Evolutionary conservation across 768 basidiomycete species (phyloP).

Genomic region (Agaricus sinodeliciosus): DNA sequence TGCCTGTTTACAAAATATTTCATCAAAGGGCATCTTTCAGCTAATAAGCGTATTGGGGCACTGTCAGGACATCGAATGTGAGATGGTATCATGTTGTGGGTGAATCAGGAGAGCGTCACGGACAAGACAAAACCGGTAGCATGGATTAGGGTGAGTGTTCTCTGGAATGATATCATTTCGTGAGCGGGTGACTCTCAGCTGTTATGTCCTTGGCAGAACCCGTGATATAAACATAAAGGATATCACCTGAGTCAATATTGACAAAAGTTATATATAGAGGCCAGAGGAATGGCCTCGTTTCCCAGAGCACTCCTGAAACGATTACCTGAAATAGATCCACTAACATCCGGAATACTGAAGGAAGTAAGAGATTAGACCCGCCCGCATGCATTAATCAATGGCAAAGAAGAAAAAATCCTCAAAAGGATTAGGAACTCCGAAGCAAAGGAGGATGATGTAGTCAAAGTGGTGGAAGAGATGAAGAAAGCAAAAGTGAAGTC

Average conservation of each 20-base stretch:
- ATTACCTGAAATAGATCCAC: slow-evolving; percentile 36
- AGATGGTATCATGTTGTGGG: slow-evolving; percentile 16
- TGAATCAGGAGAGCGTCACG: slow-evolving; percentile 48
- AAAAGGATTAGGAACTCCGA: too few relatives aligned
- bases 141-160: slow-evolving; percentile 39
- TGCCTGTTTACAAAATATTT: slow-evolving; percentile 28
- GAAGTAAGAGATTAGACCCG: slow-evolving; percentile 11
- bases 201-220: slow-evolving; percentile 45
- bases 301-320: slow-evolving; percentile 59
- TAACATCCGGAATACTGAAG: neutral
- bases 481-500: too few relatives aligned
- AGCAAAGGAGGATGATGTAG: too few relatives aligned
- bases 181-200: slow-evolving; percentile 38
- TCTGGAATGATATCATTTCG: slow-evolving; percentile 48
- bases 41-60: slow-evolving; percentile 47
- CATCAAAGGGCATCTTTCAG: slow-evolving; percentile 33
- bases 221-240: slow-evolving; percentile 63
- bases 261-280: slow-evolving; percentile 49
- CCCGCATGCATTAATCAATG: too few relatives aligned
- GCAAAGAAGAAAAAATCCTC: too few relatives aligned
- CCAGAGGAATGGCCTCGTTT: slow-evolving; percentile 49
- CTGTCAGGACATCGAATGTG: slow-evolving; percentile 42
- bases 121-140: slow-evolving; percentile 50
- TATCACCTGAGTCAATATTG: slow-evolving; percentile 43
- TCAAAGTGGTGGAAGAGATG: too few relatives aligned